These are phyloP conservation scores for Geum urbanum DNA, from an alignment of 306 rosid species.

Conservation along the genomic window DNA sequence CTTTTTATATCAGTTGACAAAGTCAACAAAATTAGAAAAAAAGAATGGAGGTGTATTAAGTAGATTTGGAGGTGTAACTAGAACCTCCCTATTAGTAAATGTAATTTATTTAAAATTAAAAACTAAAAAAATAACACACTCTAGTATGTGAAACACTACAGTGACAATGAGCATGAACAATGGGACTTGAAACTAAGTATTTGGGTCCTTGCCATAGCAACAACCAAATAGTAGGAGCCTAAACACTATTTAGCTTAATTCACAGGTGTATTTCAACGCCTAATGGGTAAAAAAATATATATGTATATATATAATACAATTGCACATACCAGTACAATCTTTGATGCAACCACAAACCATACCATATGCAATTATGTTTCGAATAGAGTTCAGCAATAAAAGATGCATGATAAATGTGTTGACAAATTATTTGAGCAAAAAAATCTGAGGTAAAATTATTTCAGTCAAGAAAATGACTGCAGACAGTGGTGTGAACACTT, in stretches of 20 bases:
- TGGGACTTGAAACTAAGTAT: background rate
- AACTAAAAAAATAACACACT: too few species aligned
- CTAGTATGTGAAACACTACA: too few species aligned
- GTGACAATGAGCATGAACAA: background rate
- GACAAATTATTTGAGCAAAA: background rate
- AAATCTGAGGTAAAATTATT: background rate
- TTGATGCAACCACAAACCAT: background rate
- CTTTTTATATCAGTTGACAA: too few species aligned
- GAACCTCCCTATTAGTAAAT: too few species aligned
- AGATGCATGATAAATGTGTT: background rate
- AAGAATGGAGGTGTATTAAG: too few species aligned
- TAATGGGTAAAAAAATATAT: too few species aligned
- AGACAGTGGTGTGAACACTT: background rate
- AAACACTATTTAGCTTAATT: background rate
- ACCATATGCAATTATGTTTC: background rate
- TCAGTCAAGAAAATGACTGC: background rate
- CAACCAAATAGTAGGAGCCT: background rate
- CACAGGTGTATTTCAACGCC: background rate
- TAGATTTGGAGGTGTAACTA: too few species aligned
- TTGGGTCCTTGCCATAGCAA: background rate
- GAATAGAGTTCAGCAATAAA: background rate
- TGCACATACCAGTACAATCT: too few species aligned
- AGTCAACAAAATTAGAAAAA: too few species aligned
- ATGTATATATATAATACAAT: too few species aligned
- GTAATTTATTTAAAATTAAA: too few species aligned